Conservation (phyloP, 179 eudicot genomes). For the Heliamphora pulchella region DNA sequence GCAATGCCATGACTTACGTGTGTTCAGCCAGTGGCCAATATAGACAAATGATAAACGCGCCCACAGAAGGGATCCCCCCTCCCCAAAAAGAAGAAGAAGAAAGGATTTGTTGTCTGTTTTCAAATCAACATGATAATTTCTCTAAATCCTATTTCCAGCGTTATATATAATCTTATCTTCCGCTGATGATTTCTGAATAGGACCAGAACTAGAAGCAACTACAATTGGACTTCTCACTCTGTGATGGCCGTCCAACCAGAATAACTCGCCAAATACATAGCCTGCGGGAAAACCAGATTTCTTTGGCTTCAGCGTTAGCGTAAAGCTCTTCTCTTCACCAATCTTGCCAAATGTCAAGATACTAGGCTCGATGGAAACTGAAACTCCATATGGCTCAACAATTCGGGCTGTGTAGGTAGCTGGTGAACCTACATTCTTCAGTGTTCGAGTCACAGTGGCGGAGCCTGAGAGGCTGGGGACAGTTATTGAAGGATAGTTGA, state of each 20-base stretch:
- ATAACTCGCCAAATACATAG: constrained; percentile 41
- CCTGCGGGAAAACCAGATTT: background rate
- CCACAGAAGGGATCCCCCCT: too few species aligned
- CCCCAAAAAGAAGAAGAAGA: too few species aligned
- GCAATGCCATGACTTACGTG: too few species aligned
- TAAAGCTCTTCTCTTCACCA: constrained; percentile 48
- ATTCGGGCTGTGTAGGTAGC: constrained; percentile 36
- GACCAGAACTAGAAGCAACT: constrained; percentile 11
- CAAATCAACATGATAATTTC: background rate
- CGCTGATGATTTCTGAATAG: background rate
- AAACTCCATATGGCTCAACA: constrained; percentile 31
- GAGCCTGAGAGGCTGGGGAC: constrained; percentile 38
- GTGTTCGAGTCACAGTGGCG: constrained; percentile 32
- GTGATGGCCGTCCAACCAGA: constrained; percentile 54
- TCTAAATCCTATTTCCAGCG: background rate
- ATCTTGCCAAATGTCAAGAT: constrained; percentile 31
- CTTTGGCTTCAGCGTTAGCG: constrained; percentile 27
- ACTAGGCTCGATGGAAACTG: constrained; percentile 38
- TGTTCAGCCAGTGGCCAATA: too few species aligned
- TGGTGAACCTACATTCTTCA: constrained; percentile 58
- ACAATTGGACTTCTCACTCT: constrained; percentile 54
- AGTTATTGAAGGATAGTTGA: constrained; percentile 69
- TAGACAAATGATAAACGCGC: too few species aligned
- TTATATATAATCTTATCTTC: background rate
- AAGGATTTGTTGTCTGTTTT: too few species aligned